Base-by-base conservation (phyloP, 768 basidiomycete genomes). In the Terana coerulea region DNA sequence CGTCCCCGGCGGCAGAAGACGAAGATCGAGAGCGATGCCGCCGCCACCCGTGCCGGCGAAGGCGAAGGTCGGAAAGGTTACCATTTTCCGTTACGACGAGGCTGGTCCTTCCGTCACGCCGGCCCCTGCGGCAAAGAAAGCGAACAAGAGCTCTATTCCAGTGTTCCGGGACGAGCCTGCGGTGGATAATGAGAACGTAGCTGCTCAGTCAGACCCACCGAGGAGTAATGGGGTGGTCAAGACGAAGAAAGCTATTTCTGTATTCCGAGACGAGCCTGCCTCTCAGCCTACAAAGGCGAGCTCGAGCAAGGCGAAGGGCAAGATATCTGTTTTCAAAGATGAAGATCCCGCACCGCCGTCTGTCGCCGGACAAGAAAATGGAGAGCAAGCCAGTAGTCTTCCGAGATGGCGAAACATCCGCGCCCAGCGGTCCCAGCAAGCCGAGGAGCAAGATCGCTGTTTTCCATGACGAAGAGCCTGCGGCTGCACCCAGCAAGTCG, bases 1-100 rank as follows among this genome's bases (percentile, higher is more conserved):
- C 58, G 53, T 49, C 74, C 10, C 71, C 74, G 6, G 75, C 76
- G 34, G 63, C 72, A 22, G 35, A 37, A 26, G 26, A 46, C 2
- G 42, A 12, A 21, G 14, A n/a, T n/a, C n/a, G n/a, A n/a, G n/a
- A n/a, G n/a, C 40, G 2, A 15, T 34, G 10, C 22, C 42, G n/a
- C 12, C 49, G 3, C 41, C 49, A 5, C 28, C 37, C 3, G 17
- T 17, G 4, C 2, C 49, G 11, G 24, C 49, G 10, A 29, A 40
- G 15, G 25, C 31, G 17, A 57, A 47, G 31, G 3, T 39, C 9
- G 46, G 39, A n/a, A 33, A 37, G 11, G 22, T 46, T 5, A 47
- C 37, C 14, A 40, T 57, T 14, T 61, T 62, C 49, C 47, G 52
- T 28, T 65, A 68, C 6, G 61, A 55, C 15, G 46, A 26, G 5